A percentile compares a stretch with the other conserved stretches of the same genome.
Evolutionary conservation across 163 green algal species (phyloP).

Genomic region (Scenedesmus sp.): DNA sequence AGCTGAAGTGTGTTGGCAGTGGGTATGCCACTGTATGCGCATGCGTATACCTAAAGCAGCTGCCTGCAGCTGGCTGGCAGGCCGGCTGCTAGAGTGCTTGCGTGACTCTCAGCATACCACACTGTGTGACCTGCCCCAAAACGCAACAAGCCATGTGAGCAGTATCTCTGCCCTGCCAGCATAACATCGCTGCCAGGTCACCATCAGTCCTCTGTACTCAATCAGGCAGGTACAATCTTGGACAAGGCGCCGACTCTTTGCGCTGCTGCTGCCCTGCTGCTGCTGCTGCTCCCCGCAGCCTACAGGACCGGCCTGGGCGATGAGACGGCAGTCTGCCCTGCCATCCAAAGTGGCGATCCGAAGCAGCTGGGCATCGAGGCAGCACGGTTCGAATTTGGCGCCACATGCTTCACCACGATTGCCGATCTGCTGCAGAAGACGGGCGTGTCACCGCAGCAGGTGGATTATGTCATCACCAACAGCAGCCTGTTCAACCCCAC

Average conservation of each 20-base stretch:
- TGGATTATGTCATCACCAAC: conserved; percentile 97
- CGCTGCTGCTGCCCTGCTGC: background rate
- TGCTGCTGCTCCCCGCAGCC: background rate
- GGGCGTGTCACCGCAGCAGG: conserved; percentile 65
- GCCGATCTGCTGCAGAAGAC: conserved; percentile 75
- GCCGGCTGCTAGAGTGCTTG: too few species aligned
- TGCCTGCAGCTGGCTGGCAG: too few species aligned
- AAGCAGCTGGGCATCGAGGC: conserved; percentile 63
- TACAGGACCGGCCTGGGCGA: conserved; percentile 84
- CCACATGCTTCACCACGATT: conserved; percentile 86
- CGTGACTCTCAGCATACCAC: too few species aligned
- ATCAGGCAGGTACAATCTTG: too few species aligned
- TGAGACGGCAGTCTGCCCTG: conserved; percentile 88
- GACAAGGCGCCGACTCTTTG: too few species aligned
- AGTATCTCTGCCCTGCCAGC: too few species aligned
- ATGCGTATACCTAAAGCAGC: too few species aligned
- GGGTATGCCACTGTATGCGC: background rate
- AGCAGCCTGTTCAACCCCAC: conserved; percentile 98
- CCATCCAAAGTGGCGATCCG: conserved; percentile 25
- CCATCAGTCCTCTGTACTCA: too few species aligned
- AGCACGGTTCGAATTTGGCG: conserved; percentile 88
- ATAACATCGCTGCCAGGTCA: too few species aligned
- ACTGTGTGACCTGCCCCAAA: too few species aligned
- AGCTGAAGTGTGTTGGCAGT: background rate
- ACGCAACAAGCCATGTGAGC: too few species aligned